A percentile compares a stretch with the other conserved stretches of the same genome.
These are phyloP conservation scores for Quillaja saponaria DNA, from an alignment of 306 rosid species.

Conservation along the genomic window DNA sequence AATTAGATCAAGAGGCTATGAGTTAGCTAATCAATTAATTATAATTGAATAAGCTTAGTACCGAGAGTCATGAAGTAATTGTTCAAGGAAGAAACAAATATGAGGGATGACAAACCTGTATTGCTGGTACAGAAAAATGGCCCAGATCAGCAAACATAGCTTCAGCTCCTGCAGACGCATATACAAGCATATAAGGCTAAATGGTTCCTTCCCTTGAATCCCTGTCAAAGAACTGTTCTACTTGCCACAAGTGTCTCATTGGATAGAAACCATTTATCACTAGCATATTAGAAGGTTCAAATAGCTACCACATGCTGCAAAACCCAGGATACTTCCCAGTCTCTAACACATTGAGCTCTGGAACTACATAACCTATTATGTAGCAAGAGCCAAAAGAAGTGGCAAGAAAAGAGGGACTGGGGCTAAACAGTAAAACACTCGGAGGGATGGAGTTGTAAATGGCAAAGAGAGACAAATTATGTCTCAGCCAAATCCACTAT, in stretches of 20 bases:
- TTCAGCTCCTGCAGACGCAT: constrained; percentile 78
- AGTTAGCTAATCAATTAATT: too few species aligned
- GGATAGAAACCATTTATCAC: constrained; percentile 1
- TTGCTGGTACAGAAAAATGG: constrained; percentile 81
- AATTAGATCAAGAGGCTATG: constrained; percentile 7
- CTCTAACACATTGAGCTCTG: neutral
- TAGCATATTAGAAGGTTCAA: constrained; percentile 13
- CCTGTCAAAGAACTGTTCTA: neutral
- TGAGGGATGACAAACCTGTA: constrained; percentile 59
- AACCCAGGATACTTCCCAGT: constrained; percentile 5
- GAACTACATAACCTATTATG: neutral
- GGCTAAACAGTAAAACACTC: neutral
- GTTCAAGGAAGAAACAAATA: constrained; percentile 20
- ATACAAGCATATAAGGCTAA: constrained; percentile 12
- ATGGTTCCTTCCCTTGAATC: constrained; percentile 1
- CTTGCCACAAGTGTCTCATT: constrained; percentile 13
- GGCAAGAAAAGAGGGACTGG: neutral
- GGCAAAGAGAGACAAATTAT: constrained; percentile 1
- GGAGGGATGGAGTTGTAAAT: neutral
- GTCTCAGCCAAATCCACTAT: constrained; percentile 2
- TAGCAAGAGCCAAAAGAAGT: constrained; percentile 7
- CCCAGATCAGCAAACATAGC: constrained; percentile 99
- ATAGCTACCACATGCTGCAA: neutral
- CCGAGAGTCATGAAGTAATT: constrained; percentile 9
- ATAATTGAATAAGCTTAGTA: constrained; percentile 8